A percentile compares a stretch with the other conserved stretches of the same genome.
These are phyloP conservation scores for Elaeis oleifera DNA, from an alignment of 202 grass and related monocot species.

Conservation along the genomic window DNA sequence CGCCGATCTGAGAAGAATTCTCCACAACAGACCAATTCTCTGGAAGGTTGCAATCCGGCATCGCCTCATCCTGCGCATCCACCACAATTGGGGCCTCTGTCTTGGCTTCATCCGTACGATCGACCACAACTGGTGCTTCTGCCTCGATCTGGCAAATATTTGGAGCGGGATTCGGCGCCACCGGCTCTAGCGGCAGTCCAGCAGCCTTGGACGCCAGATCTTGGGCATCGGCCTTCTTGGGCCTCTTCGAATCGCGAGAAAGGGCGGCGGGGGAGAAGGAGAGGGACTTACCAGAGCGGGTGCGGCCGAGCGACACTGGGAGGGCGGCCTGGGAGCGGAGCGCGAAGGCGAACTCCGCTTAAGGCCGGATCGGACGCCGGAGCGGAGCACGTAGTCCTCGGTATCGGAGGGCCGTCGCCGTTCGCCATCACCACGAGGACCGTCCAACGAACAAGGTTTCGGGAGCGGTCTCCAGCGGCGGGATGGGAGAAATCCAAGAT, in stretches of 20 bases:
- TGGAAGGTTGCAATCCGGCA: not conserved
- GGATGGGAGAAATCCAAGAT: no score
- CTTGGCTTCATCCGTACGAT: constrained; percentile 12
- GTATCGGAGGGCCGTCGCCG: constrained; percentile 2
- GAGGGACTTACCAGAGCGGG: constrained; percentile 32
- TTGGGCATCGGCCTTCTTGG: constrained; percentile 18
- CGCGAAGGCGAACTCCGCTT: constrained; percentile 95
- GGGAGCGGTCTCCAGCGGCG: no score
- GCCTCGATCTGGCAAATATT: constrained; percentile 6
- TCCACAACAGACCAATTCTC: not conserved
- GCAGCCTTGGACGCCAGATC: no score
- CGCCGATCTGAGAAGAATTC: not conserved
- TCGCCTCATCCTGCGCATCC: constrained; percentile 1
- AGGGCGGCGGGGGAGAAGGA: not conserved
- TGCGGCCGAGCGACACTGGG: constrained; percentile 47
- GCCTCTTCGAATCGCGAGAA: constrained; percentile 6
- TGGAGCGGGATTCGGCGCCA: not conserved
- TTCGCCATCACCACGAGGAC: not conserved
- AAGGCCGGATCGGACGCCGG: constrained; percentile 69
- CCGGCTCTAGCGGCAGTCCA: not conserved
- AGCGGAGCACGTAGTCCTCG: constrained; percentile 60
- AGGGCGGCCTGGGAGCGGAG: constrained; percentile 57
- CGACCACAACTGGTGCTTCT: constrained; percentile 13
- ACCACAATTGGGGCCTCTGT: constrained; percentile 1
- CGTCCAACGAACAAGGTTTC: no score